Evolutionary conservation across 2,329 filamentous ascomycete genomes (phyloP).

Genomic region (Nemania diffusa): DNA sequence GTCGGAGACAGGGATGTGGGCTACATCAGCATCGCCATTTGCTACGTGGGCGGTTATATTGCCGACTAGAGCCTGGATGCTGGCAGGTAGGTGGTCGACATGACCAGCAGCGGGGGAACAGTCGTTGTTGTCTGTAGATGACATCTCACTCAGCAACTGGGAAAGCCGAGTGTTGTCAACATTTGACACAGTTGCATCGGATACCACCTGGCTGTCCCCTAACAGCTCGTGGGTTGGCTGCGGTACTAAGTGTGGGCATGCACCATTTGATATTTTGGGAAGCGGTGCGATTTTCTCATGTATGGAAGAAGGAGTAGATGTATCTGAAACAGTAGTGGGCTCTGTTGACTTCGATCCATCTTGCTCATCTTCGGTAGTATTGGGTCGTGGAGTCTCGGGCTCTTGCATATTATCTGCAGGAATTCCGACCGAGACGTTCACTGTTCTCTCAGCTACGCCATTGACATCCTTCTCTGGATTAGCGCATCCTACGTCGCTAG

Average conservation of each 20-base stretch:
- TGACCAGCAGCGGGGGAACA: constrained; percentile 2
- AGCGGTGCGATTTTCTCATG: constrained; percentile 34
- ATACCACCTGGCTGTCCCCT: constrained; percentile 35
- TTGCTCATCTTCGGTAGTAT: constrained; percentile 48
- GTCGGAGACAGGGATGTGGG: constrained; percentile 45
- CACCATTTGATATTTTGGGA: constrained; percentile 43
- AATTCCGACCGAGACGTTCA: constrained; percentile 47
- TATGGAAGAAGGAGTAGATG: constrained; percentile 34
- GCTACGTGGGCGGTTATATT: constrained; percentile 43
- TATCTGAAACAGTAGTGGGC: constrained; percentile 37
- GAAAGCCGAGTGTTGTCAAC: constrained; percentile 7
- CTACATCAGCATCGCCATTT: constrained; percentile 43
- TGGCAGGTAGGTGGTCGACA: constrained; percentile 38
- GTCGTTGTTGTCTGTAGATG: constrained; percentile 5
- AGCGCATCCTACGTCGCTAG: constrained; percentile 6
- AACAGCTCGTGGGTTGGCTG: constrained; percentile 42
- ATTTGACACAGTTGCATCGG: constrained; percentile 23
- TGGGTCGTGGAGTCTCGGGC: constrained; percentile 60
- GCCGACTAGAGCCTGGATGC: constrained; percentile 46
- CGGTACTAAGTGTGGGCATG: constrained; percentile 37
- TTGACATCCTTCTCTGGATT: constrained; percentile 40
- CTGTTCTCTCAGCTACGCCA: constrained; percentile 23
- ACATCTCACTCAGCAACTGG: constrained; percentile 1
- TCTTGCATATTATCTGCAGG: constrained; percentile 63
- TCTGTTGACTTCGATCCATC: constrained; percentile 57